These are phyloP conservation scores for Harrya chromipes DNA, from an alignment of 768 basidiomycete species.

Conservation along the genomic window DNA sequence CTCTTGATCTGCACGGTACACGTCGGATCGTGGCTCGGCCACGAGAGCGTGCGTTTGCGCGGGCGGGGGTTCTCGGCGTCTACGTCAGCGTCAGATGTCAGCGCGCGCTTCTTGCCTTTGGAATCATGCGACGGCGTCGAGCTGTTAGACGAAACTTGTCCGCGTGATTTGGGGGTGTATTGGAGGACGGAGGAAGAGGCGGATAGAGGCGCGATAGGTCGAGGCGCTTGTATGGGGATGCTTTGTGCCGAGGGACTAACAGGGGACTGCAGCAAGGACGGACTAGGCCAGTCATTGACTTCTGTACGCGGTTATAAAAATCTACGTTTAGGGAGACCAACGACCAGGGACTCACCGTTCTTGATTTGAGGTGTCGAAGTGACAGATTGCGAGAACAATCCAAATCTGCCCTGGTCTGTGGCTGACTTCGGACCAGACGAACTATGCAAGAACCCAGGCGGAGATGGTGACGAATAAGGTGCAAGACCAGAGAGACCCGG, in stretches of 20 bases:
- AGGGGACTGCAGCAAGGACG: conserved; percentile 17
- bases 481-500: conserved; percentile 32
- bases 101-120: conserved; percentile 41
- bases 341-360: conserved; percentile 20
- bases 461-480: conserved; percentile 34
- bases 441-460: conserved; percentile 33
- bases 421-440: conserved; percentile 25
- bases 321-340: background rate
- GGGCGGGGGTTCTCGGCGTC: conserved; percentile 29
- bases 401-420: conserved; percentile 20
- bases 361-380: conserved; percentile 28
- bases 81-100: conserved; percentile 21
- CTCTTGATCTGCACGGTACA: conserved; percentile 41
- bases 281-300: conserved; percentile 23
- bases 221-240: conserved; percentile 29
- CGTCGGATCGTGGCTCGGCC: conserved; percentile 47
- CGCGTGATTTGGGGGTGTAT: conserved; percentile 21
- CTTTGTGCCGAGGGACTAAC: conserved; percentile 13
- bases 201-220: conserved; percentile 26
- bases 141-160: conserved; percentile 11
- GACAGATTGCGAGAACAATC: conserved; percentile 14
- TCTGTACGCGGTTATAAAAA: conserved; percentile 14
- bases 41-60: conserved; percentile 37
- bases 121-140: conserved; percentile 28
- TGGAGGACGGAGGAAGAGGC: conserved; percentile 34